These are phyloP conservation scores for Opeltia flavorubescens DNA, from an alignment of 495 filamentous ascomycete genomes.

Conservation along the genomic window DNA sequence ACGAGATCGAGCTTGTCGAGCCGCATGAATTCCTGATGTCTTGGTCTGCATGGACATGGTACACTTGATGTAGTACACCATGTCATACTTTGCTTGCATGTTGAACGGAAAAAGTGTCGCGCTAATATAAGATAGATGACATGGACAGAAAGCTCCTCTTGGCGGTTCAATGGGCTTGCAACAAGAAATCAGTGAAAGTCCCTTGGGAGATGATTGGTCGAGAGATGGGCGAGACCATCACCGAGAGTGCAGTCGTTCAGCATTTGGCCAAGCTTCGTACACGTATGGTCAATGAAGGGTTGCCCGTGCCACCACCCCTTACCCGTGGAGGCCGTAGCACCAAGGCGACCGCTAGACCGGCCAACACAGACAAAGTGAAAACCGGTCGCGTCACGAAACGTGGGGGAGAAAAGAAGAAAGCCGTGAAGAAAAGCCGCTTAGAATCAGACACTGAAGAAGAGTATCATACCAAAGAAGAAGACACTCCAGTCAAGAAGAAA, in stretches of 20 bases:
- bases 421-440: background rate
- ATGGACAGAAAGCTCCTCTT: slow-evolving; percentile 29
- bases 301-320: slow-evolving; percentile 28
- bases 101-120: too few relatives aligned
- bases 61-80: too few relatives aligned
- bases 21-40: background rate
- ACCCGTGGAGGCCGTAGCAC: slow-evolving; percentile 16
- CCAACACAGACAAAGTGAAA: background rate
- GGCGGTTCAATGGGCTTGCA: slow-evolving; percentile 29
- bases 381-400: too few relatives aligned
- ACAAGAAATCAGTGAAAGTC: slow-evolving; percentile 20
- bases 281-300: slow-evolving; percentile 18
- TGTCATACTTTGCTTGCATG: too few relatives aligned
- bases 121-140: slow-evolving; percentile 19
- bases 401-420: too few relatives aligned
- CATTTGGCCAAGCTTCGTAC: slow-evolving; percentile 33
- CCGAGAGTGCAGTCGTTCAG: slow-evolving; percentile 32
- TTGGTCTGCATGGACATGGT: too few relatives aligned
- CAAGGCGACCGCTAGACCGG: slow-evolving; percentile 10
- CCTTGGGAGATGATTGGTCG: slow-evolving; percentile 27
- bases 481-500: background rate
- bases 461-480: too few relatives aligned
- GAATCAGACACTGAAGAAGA: background rate
- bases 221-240: slow-evolving; percentile 23
- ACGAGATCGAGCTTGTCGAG: background rate